Base-by-base conservation (phyloP, 2,329 filamentous ascomycete species). In the Zarea fungicola region DNA sequence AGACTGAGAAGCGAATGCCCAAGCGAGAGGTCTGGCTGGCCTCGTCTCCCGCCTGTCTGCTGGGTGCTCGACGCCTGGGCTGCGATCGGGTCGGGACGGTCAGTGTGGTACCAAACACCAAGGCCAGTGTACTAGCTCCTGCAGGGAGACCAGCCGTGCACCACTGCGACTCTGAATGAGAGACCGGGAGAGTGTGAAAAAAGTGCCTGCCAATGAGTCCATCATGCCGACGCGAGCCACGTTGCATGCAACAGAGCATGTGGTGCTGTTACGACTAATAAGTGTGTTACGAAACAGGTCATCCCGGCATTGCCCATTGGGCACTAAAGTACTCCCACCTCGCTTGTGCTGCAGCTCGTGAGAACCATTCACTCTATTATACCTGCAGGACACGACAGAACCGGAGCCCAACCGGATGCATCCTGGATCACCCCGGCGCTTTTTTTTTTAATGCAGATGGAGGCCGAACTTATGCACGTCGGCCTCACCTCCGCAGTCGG, bases 401-500 rank as follows among this genome's bases (percentile, higher is more conserved):
- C 21, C 21, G n/a, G 32, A 40, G 35, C 44, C 44, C 35, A 47
- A 40, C 44, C 35, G 32, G 21, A 26, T 35, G 25, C 34, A 22
- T 13, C n/a, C 26, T 23, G 31, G 13, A 39, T 49, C 34, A 8
- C 10, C 25, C 29, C 36, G 28, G 11, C 36, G 45, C 13, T 19
- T 5, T 40, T 25, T 28, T 28, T 28, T 42, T 39, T 18, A 19
- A 29, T 44, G 42, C 29, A n/a, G 34, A 36, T 19, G 19, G 18
- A 47, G 16, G 31, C 14, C 39, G 19, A n/a, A 29, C 23, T 42
- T 32, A 49, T 49, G 48, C 48, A 49, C 35, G 40, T 44, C 40
- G 48, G 32, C 32, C 40, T 40, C 26, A 43, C 18, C 48, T 49
- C 41, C 48, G 48, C 48, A 44, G 41, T 49, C 48, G 48, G 48